These are phyloP conservation scores for Xylariaceae sp. DNA, from an alignment of 2,329 filamentous ascomycete species.

Conservation along the genomic window DNA sequence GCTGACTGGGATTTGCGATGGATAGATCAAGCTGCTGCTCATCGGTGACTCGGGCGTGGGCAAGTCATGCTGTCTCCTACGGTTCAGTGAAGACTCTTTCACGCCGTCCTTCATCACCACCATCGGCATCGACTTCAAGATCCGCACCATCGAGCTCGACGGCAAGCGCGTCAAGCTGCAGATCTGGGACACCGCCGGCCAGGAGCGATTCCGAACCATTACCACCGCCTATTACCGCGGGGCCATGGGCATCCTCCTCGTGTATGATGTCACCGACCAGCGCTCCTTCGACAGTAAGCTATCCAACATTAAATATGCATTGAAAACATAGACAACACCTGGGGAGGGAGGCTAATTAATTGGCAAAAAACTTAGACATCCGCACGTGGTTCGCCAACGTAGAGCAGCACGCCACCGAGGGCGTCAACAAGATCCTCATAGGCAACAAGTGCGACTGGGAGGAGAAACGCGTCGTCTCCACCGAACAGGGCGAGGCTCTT, in stretches of 20 bases:
- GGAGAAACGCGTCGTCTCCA: conserved; percentile 93
- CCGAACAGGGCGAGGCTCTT: conserved; percentile 87
- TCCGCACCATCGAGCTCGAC: conserved; percentile 97
- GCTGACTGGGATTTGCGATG: conserved; percentile 17
- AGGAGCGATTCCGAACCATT: conserved; percentile 98
- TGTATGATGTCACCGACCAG: conserved; percentile 98
- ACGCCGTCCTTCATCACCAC: conserved; percentile 98
- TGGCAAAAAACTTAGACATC: conserved; percentile 65
- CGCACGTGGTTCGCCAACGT: conserved; percentile 99
- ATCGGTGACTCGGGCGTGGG: conserved; percentile 96
- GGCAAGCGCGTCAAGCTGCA: conserved; percentile 98
- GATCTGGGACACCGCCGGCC: conserved; percentile 98
- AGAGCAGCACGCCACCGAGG: conserved; percentile 95
- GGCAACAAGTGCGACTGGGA: conserved; percentile 99
- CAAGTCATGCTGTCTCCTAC: conserved; percentile 94
- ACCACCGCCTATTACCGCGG: conserved; percentile 98
- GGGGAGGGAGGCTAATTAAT: too few species aligned
- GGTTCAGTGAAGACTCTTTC: conserved; percentile 97
- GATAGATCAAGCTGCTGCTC: conserved; percentile 90
- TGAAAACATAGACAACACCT: too few species aligned
- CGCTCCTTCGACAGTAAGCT: conserved; percentile 84
- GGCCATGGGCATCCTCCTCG: conserved; percentile 95
- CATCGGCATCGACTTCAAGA: conserved; percentile 99
- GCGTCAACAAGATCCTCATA: conserved; percentile 99
- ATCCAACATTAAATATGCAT: too few species aligned